Evolutionary conservation across 148 eudicot genomes (phyloP), one percentile per base, ranked within the genome.

Genomic region (Rhododendron mucronatum): DNA sequence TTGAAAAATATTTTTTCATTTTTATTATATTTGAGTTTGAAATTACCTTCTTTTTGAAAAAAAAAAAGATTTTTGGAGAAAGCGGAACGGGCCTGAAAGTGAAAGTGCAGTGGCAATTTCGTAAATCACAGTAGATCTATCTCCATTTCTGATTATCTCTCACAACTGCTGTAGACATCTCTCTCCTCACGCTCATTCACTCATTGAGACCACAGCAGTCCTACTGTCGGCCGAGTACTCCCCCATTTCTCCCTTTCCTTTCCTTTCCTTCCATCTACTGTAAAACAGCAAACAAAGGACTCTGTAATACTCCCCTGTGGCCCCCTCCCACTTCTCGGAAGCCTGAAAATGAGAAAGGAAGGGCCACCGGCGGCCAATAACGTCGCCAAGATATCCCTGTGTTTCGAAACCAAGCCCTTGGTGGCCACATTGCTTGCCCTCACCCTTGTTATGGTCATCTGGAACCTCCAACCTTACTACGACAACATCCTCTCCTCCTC

Each of bases 401-500:
- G 89, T 81, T 89, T 91, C 80, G 94, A 92, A 84, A 86, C 90
- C 7, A 93, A 90, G 63, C 91, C 95, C 2, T 57, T 94, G 4
- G 45, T 93, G 5, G 89, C 94, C 80, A 91, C 93, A 63, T 84
- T 94, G 48, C 75, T 94, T 3, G 89, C 91, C 85, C 65, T 93
- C 48, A 87, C 93, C 1, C 89, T 92, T 21, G 86, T 93, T 14
- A 88, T 91, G 86, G 53, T 92, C 61, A 57, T 93, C 80, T 94
- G 90, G 91, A 90, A 90, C 84, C 87, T 93, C 78, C 95, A 91
- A 76, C 96, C 95, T 51, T 91, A 91, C 89, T 91, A 93, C 87
- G 88, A 92, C 3, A 87, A 57, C 85, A 75, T 90, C 63, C 89
- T 92, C 76, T 33, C 76, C 75, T 26, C 35, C 85, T 3, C 88